Evolutionary conservation across 331 rosid genomes (phyloP).

Genomic region (Acacia concinna): DNA sequence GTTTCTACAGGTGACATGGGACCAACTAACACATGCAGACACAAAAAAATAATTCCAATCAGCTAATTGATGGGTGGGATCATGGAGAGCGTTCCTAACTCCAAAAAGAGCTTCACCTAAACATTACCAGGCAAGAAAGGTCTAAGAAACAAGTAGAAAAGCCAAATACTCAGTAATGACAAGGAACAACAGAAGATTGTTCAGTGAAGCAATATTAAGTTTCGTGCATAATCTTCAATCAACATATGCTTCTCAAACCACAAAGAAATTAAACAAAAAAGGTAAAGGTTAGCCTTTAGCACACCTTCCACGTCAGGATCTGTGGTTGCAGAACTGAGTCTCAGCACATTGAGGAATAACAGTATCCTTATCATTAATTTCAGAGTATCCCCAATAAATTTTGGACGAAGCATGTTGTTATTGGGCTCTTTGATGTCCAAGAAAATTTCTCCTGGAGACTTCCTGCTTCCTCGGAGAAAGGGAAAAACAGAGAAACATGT

Average conservation of each 20-base stretch:
- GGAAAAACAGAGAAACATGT: constrained; percentile 17
- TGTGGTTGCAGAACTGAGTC: constrained; percentile 47
- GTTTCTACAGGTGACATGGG: constrained; percentile 67
- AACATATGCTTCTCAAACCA: not conserved
- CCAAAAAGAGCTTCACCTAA: constrained; percentile 77
- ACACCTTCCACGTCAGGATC: constrained; percentile 89
- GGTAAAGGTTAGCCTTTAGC: constrained; percentile 13
- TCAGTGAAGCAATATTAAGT: not conserved
- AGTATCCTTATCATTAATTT: constrained; percentile 57
- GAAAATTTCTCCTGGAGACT: constrained; percentile 21
- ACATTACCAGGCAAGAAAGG: constrained; percentile 16
- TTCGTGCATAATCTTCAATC: not conserved
- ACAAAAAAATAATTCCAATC: constrained; percentile 74
- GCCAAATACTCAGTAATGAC: not conserved
- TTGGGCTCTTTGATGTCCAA: constrained; percentile 27
- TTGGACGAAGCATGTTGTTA: constrained; percentile 41
- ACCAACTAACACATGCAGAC: constrained; percentile 91
- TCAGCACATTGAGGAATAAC: constrained; percentile 46
- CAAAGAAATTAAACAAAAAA: constrained; percentile 5
- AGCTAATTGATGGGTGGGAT: constrained; percentile 53
- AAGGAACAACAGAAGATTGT: constrained; percentile 4
- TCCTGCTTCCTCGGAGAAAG: constrained; percentile 12
- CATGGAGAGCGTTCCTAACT: constrained; percentile 57
- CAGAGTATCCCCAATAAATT: constrained; percentile 35
- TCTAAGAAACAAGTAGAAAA: not conserved